Percentiles rank a stretch among this genome's conserved stretches.
These are phyloP conservation scores for Sphaceloma murrayae DNA, from an alignment of 2,329 filamentous ascomycete genomes.

Conservation along the genomic window DNA sequence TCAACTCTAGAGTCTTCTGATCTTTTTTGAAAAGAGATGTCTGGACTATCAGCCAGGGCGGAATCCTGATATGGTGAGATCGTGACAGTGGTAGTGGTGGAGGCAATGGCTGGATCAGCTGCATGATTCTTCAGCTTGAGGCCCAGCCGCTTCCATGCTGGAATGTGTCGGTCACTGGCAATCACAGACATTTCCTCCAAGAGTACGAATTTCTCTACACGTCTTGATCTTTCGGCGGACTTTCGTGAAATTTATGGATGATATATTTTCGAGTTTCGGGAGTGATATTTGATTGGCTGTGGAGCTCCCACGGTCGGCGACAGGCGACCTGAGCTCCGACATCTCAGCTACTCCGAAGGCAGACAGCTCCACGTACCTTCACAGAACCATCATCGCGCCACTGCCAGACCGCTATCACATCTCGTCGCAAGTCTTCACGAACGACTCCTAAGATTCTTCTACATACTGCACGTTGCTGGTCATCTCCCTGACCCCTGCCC, in stretches of 20 bases:
- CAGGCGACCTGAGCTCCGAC: slow-evolving; percentile 4
- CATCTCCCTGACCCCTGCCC: no score
- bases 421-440: background rate
- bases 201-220: background rate
- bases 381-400: slow-evolving; percentile 1
- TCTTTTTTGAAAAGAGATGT: no score
- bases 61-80: no score
- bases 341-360: slow-evolving; percentile 9
- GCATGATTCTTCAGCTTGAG: slow-evolving; percentile 50
- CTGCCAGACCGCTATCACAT: no score
- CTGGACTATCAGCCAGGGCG: no score
- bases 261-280: slow-evolving; percentile 2
- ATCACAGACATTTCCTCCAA: slow-evolving; percentile 1
- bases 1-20: no score
- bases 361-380: slow-evolving; percentile 14
- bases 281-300: slow-evolving; percentile 1
- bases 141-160: slow-evolving; percentile 52
- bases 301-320: slow-evolving; percentile 2
- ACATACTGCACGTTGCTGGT: no score
- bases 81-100: no score
- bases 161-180: slow-evolving; percentile 28
- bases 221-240: background rate
- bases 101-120: no score
- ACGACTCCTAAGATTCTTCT: background rate
- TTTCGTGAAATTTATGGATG: slow-evolving; percentile 10